Evolutionary conservation across 2,329 filamentous ascomycete genomes (phyloP), one percentile per base, ranked within the genome.

Genomic region (Hypocreales sp.): DNA sequence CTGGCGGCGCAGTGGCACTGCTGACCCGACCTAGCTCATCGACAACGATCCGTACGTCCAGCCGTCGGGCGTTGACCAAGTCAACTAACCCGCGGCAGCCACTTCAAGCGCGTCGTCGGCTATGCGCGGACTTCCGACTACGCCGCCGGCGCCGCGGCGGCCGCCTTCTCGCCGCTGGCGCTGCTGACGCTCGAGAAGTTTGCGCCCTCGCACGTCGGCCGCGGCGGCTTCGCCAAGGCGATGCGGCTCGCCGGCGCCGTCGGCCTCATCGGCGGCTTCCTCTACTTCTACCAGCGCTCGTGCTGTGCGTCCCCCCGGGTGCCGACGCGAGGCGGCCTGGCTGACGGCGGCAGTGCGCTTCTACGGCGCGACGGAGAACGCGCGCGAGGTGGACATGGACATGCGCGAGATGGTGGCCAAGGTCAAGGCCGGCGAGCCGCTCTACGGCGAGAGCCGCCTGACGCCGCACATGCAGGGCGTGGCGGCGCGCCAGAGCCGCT

Each of bases 351-450:
- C 47, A 93, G 84, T 87, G 46, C 80, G 90, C 39, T 95, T 98
- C 60, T 95, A 94, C 60, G 90, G 90, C 44, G 82, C 86, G 56
- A 76, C 71, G 25, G 90, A 98, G 57, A 98, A 98, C 59, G 60
- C 76, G 29, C 76, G 90, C 44, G 90, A 98, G 56, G 63, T 90
- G 31, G 79, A 93, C 38, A 77, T 92, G 77, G 90, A 98, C 51
- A 95, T 95, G 86, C 71, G 72, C 38, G 90, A 98, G 58, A 98
- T 98, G 90, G 86, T 94, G 20, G 71, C 75, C 53, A 92, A 87
- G 59, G 86, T 95, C 51, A 98, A 95, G 70, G 72, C 68, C 33
- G 87, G 87, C 38, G 70, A 92, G 61, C 68, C 90, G 20, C 63
- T 95, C 26, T 98, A 98, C 56, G 90, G 90, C 46, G 71, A 68